Evolutionary conservation across 352 stramenopile species (phyloP).

Genomic region (Pythium coloratum): DNA sequence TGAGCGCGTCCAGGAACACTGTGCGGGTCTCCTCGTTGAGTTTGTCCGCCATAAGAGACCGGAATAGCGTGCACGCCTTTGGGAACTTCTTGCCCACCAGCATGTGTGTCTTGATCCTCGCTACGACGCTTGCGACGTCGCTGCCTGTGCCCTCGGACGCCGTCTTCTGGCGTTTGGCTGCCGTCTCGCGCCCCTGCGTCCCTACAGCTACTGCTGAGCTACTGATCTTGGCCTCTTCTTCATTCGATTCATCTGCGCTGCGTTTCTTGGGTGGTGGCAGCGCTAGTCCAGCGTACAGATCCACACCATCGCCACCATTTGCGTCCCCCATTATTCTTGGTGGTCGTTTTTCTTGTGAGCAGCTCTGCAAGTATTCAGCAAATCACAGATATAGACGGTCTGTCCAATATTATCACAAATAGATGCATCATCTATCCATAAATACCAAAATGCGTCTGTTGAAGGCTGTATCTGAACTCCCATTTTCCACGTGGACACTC

Average conservation of each 20-base stretch:
- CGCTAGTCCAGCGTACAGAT: conserved; percentile 61
- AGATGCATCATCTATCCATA: not conserved
- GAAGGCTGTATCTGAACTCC: not conserved
- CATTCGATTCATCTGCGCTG: not conserved
- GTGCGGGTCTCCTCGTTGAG: conserved; percentile 36
- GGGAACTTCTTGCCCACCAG: conserved; percentile 77
- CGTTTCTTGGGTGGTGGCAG: conserved; percentile 52
- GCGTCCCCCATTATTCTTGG: conserved; percentile 1
- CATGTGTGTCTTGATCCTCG: conserved; percentile 71
- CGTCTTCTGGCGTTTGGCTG: not conserved
- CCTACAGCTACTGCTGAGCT: not conserved
- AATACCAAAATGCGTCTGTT: not conserved
- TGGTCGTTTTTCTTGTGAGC: not conserved
- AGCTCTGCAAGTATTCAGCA: not conserved
- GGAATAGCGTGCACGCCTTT: conserved; percentile 64
- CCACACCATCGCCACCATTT: conserved; percentile 9
- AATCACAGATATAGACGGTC: not conserved
- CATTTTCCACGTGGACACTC: not conserved
- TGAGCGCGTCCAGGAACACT: conserved; percentile 50
- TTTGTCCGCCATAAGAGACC: conserved; percentile 44
- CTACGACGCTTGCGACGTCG: conserved; percentile 43
- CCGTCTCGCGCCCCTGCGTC: conserved; percentile 17
- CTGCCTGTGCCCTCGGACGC: conserved; percentile 23
- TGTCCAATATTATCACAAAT: conserved; percentile 1
- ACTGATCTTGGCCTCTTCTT: not conserved